Conservation (phyloP, 1,284 basidiomycete genomes). For the Fomitopsis pinicola region DNA sequence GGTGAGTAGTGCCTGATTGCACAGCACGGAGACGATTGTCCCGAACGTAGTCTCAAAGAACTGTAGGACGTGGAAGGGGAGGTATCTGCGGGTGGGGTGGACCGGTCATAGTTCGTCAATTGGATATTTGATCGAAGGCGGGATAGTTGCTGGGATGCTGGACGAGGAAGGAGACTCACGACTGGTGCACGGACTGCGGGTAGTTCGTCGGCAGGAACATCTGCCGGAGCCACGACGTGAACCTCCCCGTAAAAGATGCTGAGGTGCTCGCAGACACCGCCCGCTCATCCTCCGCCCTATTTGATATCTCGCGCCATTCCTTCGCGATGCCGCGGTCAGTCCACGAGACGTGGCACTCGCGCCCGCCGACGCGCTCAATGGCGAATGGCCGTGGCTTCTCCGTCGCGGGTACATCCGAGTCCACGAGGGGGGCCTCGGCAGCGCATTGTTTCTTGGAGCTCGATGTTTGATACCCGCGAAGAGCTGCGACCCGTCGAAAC, state of each 20-base stretch:
- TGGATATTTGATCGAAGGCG: background rate
- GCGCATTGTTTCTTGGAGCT: background rate
- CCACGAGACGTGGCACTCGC: conserved; percentile 28
- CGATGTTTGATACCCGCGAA: background rate
- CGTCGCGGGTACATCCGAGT: background rate
- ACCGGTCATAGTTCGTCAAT: background rate
- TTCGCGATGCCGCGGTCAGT: conserved; percentile 18
- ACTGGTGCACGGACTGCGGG: conserved; percentile 28
- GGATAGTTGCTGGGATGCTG: background rate
- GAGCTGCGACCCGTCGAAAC: background rate
- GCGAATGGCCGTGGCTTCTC: conserved; percentile 19
- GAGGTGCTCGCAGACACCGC: conserved; percentile 6
- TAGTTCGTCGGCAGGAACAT: conserved; percentile 31
- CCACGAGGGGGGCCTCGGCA: background rate
- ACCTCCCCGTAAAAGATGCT: conserved; percentile 15
- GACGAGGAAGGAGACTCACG: conserved; percentile 19
- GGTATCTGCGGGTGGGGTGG: conserved; percentile 15
- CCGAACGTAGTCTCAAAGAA: conserved; percentile 25
- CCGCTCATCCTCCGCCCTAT: conserved; percentile 6
- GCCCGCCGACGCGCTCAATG: conserved; percentile 25
- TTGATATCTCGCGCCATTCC: conserved; percentile 23
- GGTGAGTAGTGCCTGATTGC: conserved; percentile 28
- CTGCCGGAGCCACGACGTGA: conserved; percentile 26
- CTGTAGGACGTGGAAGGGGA: conserved; percentile 28
- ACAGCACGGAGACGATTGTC: conserved; percentile 27